These are phyloP conservation scores for Cercospora beticola DNA, from an alignment of 2,329 filamentous ascomycete genomes.

Conservation along the genomic window DNA sequence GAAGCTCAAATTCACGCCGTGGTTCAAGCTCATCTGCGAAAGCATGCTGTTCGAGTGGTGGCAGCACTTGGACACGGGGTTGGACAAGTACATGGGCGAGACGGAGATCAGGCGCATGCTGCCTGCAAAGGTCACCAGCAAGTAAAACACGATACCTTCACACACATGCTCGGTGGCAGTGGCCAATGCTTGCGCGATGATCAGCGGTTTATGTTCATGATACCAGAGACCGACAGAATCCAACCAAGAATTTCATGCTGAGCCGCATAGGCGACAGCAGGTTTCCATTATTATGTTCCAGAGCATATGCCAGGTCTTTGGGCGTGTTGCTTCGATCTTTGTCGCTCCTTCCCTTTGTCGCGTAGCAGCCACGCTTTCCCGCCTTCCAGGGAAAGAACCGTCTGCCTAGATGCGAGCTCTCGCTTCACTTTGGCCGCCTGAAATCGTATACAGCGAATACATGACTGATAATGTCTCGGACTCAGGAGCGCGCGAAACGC, in stretches of 20 bases:
- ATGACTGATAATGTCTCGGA: background rate
- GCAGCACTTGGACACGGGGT: conserved; percentile 74
- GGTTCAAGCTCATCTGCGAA: conserved; percentile 99
- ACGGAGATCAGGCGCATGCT: conserved; percentile 82
- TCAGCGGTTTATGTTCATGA: background rate
- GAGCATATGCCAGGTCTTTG: background rate
- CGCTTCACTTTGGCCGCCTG: background rate
- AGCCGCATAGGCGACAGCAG: background rate
- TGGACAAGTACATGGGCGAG: conserved; percentile 86
- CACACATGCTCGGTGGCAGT: background rate
- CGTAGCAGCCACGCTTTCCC: background rate
- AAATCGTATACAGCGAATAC: background rate
- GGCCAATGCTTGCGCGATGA: background rate
- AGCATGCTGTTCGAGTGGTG: conserved; percentile 99
- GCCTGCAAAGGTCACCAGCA: conserved; percentile 8
- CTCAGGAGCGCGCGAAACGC: background rate
- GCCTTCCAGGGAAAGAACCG: background rate
- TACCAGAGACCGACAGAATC: conserved; percentile 14
- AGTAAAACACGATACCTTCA: background rate
- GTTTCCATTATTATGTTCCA: background rate
- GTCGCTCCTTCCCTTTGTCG: background rate
- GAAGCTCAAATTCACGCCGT: conserved; percentile 84
- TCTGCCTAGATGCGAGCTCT: background rate
- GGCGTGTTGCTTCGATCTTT: background rate
- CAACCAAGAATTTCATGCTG: background rate